These are phyloP conservation scores for Melaleuca alternifolia DNA, from an alignment of 345 rosid genomes.

Conservation along the genomic window DNA sequence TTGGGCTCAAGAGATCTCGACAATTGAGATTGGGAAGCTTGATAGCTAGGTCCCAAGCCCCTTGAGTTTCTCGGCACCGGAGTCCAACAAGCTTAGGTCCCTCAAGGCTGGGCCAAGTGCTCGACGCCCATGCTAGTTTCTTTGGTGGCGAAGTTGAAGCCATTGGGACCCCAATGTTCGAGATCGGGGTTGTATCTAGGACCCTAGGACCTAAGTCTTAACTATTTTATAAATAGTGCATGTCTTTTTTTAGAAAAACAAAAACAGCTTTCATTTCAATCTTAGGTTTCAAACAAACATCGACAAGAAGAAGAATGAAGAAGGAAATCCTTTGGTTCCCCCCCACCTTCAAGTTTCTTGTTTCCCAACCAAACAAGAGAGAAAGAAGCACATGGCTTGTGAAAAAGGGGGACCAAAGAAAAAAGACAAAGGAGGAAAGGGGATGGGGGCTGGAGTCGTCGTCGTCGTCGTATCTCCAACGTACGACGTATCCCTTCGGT, in stretches of 20 bases:
- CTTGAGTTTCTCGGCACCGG: not conserved
- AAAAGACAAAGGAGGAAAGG: not conserved
- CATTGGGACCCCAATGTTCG: not conserved
- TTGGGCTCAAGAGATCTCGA: not conserved
- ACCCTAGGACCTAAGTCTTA: not conserved
- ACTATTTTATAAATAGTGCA: no score
- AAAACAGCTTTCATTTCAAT: no score
- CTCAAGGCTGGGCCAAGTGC: not conserved
- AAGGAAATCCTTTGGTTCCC: no score
- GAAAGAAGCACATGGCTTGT: not conserved
- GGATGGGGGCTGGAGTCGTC: no score
- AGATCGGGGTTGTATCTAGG: not conserved
- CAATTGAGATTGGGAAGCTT: fast-evolving
- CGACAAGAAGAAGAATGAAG: no score
- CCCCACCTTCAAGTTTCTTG: no score
- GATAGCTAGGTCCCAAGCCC: fast-evolving
- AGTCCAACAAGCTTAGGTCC: fast-evolving
- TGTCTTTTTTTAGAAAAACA: no score
- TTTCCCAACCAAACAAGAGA: not conserved
- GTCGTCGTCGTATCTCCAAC: not conserved
- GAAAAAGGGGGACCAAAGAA: not conserved
- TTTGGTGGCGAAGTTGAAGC: not conserved
- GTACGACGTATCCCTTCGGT: not conserved
- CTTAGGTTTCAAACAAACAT: no score
- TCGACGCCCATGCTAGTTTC: not conserved